Base-by-base conservation (phyloP, 257 asterid species). In the Nicotiana obtusifolia region DNA sequence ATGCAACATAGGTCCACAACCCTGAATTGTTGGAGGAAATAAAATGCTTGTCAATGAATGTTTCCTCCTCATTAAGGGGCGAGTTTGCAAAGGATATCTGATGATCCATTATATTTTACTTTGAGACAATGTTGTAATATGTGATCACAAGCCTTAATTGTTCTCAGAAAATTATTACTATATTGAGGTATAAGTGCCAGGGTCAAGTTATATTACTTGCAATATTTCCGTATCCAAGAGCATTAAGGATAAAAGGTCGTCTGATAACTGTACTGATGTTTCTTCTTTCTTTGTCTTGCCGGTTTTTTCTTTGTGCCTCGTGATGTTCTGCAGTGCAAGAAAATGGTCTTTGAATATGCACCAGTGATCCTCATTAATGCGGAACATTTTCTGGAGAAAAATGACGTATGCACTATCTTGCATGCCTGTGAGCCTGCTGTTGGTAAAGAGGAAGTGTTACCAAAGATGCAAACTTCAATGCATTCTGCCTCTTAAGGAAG, bases 351-450 rank as follows among this genome's bases (percentile, higher is more conserved):
- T 31, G 97, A 94, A 88, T 97, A 94, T 64, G 94, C 89, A 1
- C 99, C 99, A 14, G 60, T 90, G 76, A 86, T 97, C 84, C 94
- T 97, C 28, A 81, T 90, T 59, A 93, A 94, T 28, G 97, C 97
- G 0, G 97, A 97, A 90, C 88, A 94, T 64, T 92, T 90, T 90
- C 86, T 94, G 84, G 96, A 94, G 86, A 85, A 87, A 66, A 89
- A 87, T n/a, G 99, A 85, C 6, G 22, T 95, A 57, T 95, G 99
- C 87, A 65, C 85, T 47, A 68, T 87, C 64, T 69, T 95, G 69
- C 97, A 89, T 65, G 98, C 93, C 78, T 95, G 99, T 75, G 89
- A 82, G 28, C 76, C 84, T 4, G 80, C 82, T 44, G 77, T 37
- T 33, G 76, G 56, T 67, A 52, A 66, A 3, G 86, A 81, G 24